These are phyloP conservation scores for Camillea tinctor DNA, from an alignment of 2,329 filamentous ascomycete species.

Conservation along the genomic window DNA sequence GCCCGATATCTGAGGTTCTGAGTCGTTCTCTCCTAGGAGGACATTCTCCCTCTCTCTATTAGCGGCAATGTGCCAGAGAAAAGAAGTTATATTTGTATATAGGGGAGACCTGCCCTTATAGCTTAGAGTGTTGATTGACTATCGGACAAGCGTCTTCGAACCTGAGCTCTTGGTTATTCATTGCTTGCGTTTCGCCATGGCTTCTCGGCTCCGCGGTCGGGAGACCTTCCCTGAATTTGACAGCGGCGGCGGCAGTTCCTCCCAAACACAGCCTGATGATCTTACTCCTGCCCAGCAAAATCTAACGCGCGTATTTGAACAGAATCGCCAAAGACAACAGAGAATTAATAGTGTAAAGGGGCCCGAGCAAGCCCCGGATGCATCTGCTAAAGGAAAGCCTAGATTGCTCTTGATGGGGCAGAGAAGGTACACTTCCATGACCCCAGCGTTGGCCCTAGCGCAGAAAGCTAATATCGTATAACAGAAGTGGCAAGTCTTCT, in stretches of 20 bases:
- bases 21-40: constrained; percentile 9
- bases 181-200: constrained; percentile 22
- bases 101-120: constrained; percentile 12
- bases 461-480: constrained; percentile 15
- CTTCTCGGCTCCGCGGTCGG: constrained; percentile 29
- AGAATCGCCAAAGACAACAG: constrained; percentile 55
- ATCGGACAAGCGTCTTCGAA: constrained; percentile 17
- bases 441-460: background rate
- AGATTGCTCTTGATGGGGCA: constrained; percentile 92
- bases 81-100: constrained; percentile 12
- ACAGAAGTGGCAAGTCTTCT: constrained; percentile 94
- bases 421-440: constrained; percentile 63
- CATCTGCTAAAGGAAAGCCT: constrained; percentile 67
- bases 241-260: constrained; percentile 12
- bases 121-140: constrained; percentile 9
- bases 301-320: constrained; percentile 61
- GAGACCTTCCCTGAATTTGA: constrained; percentile 20
- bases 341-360: constrained; percentile 49
- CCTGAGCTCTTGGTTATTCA: background rate
- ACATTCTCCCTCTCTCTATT: constrained; percentile 3
- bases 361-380: constrained; percentile 43
- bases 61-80: constrained; percentile 22
- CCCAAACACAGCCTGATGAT: constrained; percentile 31
- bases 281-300: constrained; percentile 61
- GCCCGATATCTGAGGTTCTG: constrained; percentile 6